Conservation (phyloP, 306 rosid species). For the Malus domestica region DNA sequence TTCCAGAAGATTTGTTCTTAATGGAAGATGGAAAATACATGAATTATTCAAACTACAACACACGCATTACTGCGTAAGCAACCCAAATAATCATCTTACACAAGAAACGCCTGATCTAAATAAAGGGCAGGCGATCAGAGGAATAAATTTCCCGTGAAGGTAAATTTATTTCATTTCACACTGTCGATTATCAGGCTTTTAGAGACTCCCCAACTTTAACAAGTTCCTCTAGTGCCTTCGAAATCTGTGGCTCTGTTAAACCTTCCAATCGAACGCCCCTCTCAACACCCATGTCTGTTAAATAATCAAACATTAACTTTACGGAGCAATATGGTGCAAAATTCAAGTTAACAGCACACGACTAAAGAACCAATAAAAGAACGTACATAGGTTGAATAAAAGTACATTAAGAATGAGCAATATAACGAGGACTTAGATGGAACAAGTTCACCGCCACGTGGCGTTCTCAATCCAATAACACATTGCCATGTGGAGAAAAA, state of each 20-base stretch:
- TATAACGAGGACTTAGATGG: too few relatives aligned
- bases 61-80: neutral
- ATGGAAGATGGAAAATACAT: neutral
- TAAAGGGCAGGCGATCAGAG: neutral
- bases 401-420: neutral
- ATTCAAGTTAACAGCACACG: neutral
- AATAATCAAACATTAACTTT: conserved; percentile 8
- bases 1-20: neutral
- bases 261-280: conserved; percentile 81
- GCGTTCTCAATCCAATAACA: too few relatives aligned
- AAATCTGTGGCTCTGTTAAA: conserved; percentile 66
- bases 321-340: neutral
- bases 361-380: neutral
- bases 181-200: conserved; percentile 35
- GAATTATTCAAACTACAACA: conserved; percentile 17
- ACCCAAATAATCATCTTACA: neutral
- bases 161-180: conserved; percentile 39
- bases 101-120: neutral
- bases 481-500: too few relatives aligned
- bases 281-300: conserved; percentile 75
- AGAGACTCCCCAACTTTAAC: conserved; percentile 57
- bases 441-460: too few relatives aligned
- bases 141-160: conserved; percentile 1
- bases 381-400: neutral
- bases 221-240: conserved; percentile 75